Conservation (phyloP, 2,329 filamentous ascomycete genomes). For the Talaromyces sp. region DNA sequence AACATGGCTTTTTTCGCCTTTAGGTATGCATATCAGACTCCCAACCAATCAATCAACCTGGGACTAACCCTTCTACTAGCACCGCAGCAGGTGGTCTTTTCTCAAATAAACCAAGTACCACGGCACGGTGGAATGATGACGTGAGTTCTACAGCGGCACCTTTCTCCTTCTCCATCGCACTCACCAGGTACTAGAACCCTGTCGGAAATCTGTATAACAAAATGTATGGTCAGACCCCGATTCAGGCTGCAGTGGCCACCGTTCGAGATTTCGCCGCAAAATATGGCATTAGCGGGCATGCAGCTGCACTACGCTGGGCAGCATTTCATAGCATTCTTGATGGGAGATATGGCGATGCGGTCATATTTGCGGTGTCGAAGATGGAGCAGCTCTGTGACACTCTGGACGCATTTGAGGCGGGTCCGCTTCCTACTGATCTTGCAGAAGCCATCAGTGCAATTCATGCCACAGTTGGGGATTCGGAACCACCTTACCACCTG, state of each 20-base stretch:
- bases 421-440: conserved; percentile 1
- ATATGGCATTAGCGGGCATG: conserved; percentile 6
- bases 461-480: background rate
- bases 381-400: background rate
- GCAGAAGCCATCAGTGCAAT: background rate
- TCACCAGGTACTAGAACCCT: background rate
- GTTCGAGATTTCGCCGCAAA: background rate
- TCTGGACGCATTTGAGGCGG: conserved; percentile 1
- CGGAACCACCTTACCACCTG: background rate
- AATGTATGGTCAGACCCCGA: background rate
- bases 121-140: conserved; percentile 6
- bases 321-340: conserved; percentile 1
- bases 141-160: background rate
- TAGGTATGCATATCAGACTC: background rate
- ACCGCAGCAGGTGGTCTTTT: conserved; percentile 9
- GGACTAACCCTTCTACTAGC: background rate
- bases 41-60: background rate
- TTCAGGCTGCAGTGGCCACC: background rate
- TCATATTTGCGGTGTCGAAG: background rate
- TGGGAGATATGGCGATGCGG: conserved; percentile 1
- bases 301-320: conserved; percentile 9
- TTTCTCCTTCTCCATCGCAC: background rate
- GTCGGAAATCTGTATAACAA: background rate
- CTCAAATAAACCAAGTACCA: background rate
- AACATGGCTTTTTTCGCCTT: conserved; percentile 8